Evolutionary conservation across 1,284 basidiomycete genomes (phyloP), one percentile per base, ranked within the genome.

Genomic region (Boletus semigastroideus): DNA sequence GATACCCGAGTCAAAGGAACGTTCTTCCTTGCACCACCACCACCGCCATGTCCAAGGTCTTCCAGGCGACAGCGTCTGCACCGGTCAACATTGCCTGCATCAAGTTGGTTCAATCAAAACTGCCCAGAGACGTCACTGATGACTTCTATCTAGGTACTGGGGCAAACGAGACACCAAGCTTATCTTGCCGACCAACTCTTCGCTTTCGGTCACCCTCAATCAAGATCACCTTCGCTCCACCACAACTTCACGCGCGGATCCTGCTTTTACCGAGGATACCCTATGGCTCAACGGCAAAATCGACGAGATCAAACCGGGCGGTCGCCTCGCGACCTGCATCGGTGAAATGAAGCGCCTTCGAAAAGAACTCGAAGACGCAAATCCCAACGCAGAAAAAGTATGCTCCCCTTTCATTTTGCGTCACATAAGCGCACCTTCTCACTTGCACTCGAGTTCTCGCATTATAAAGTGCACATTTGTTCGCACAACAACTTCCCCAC

Each of bases 401-500:
- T 50, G 76, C 31, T n/a, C 19, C 16, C 42, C 41, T 46, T 28
- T 48, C 28, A 44, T 60, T 46, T 39, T 37, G 49, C n/a, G 40
- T 10, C 41, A 41, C 48, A 46, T 14, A 9, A 20, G 13, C n/a
- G 1, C 43, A 5, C 30, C 19, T 48, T 25, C 62, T 57, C 37
- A 55, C 44, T 31, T 16, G 17, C 41, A 19, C 46, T 14, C 11
- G 56, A 94, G 87, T 73, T 96, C 47, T 89, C 94, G 0, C 67
- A 78, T 16, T 88, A 77, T 70, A 74, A 79, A 28, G 82, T 97
- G 3, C 92, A 92, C 73, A 94, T 99, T 59, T 85, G 85, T 54
- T 98, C 95, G 11, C 88, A 87, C 75, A 99, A 99, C 83, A 99
- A 99, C 78, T 99, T 99, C 79, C 96, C 96, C 22, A 99, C 96